These are phyloP conservation scores for Tylopilus subfusipes DNA, from an alignment of 768 basidiomycete genomes.

Conservation along the genomic window DNA sequence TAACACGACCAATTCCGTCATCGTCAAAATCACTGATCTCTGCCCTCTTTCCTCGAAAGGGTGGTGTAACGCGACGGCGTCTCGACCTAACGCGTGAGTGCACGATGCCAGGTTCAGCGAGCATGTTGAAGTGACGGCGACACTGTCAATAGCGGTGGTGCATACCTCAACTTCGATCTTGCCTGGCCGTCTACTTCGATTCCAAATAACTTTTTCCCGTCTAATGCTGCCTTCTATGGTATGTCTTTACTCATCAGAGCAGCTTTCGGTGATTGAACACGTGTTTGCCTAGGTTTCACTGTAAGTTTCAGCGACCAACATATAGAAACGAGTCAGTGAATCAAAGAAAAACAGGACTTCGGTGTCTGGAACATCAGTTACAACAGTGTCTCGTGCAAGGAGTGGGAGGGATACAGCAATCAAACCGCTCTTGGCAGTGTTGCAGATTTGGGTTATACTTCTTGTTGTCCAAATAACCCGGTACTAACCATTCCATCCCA, in stretches of 20 bases:
- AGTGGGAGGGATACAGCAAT: conserved; percentile 63
- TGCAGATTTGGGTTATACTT: conserved; percentile 49
- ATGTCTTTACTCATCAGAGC: conserved; percentile 9
- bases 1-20: conserved; percentile 51
- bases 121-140: neutral
- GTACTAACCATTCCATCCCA: conserved; percentile 33
- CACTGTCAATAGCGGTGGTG: conserved; percentile 49
- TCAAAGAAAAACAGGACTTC: conserved; percentile 54
- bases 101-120: neutral
- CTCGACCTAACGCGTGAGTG: conserved; percentile 61
- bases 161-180: conserved; percentile 78
- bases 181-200: conserved; percentile 73
- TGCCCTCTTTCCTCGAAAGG: conserved; percentile 62
- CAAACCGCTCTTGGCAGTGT: conserved; percentile 68
- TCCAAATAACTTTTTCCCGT: conserved; percentile 71
- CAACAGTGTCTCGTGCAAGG: conserved; percentile 55
- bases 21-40: conserved; percentile 77
- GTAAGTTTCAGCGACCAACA: conserved; percentile 24
- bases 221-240: conserved; percentile 64
- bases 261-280: conserved; percentile 29
- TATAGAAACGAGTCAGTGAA: neutral
- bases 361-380: conserved; percentile 85
- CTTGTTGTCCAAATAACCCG: conserved; percentile 73
- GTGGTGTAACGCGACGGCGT: conserved; percentile 69
- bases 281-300: conserved; percentile 34